Conservation (phyloP, 306 rosid species). For the Prunus padus region DNA sequence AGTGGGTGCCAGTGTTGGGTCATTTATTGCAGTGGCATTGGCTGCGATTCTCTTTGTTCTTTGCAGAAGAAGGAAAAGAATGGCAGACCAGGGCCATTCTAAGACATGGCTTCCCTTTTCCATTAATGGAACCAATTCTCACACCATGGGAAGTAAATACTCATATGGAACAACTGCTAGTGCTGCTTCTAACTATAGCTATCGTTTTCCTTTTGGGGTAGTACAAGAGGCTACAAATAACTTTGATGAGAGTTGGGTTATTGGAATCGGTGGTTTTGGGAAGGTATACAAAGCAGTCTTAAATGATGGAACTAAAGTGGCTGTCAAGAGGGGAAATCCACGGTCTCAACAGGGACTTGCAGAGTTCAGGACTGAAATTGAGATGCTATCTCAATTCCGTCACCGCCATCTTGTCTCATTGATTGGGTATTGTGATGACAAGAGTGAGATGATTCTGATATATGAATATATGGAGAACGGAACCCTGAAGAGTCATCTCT, state of each 20-base stretch:
- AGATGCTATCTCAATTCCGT: conserved; percentile 87
- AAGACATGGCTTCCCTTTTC: conserved; percentile 77
- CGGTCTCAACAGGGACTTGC: conserved; percentile 80
- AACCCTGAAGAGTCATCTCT: conserved; percentile 83
- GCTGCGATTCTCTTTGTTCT: conserved; percentile 41
- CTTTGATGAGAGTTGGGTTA: conserved; percentile 79
- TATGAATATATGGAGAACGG: conserved; percentile 95
- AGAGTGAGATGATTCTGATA: conserved; percentile 82
- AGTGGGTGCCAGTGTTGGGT: conserved; percentile 60
- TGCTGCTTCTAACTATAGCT: conserved; percentile 54
- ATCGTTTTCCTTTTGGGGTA: conserved; percentile 60
- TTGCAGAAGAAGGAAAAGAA: conserved; percentile 50
- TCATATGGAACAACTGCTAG: conserved; percentile 64
- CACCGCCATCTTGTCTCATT: conserved; percentile 89
- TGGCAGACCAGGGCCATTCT: conserved; percentile 48
- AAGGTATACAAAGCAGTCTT: conserved; percentile 80
- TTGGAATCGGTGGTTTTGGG: conserved; percentile 84
- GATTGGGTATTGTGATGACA: conserved; percentile 88
- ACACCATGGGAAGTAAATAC: conserved; percentile 77
- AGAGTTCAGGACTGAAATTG: conserved; percentile 84
- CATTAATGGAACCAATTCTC: conserved; percentile 57
- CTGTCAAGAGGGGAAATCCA: conserved; percentile 88
- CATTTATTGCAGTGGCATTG: conserved; percentile 42
- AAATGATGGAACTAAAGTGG: conserved; percentile 75
- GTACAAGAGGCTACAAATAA: conserved; percentile 77